Evolutionary conservation across 768 basidiomycete species (phyloP).

Genomic region (Boletus patriciae): DNA sequence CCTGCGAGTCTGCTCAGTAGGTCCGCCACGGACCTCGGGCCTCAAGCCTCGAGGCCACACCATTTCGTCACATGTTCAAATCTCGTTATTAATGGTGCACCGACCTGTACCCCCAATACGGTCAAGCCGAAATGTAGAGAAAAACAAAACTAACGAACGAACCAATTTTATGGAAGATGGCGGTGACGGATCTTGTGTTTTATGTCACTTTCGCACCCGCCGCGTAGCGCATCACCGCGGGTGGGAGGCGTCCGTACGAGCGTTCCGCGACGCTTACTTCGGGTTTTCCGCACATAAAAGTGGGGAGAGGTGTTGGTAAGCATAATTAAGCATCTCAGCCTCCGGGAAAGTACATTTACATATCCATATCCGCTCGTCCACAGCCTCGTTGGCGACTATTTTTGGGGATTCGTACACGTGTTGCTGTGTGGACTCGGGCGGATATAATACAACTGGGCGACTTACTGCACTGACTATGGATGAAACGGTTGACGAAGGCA

Average conservation of each 20-base stretch:
- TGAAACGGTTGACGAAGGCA: slow-evolving; percentile 7
- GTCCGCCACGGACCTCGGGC: background rate
- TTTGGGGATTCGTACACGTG: slow-evolving; percentile 12
- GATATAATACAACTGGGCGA: background rate
- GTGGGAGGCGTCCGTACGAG: slow-evolving; percentile 6
- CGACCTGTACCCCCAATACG: background rate
- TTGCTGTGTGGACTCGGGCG: slow-evolving; percentile 1
- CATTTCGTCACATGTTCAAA: slow-evolving; percentile 15
- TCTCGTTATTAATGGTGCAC: slow-evolving; percentile 3
- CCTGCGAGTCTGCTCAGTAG: background rate
- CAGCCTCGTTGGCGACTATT: background rate
- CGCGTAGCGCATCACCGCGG: slow-evolving; percentile 16
- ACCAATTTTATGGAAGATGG: slow-evolving; percentile 9
- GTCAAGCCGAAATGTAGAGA: slow-evolving; percentile 1
- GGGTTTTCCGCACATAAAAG: slow-evolving; percentile 3
- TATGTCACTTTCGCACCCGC: slow-evolving; percentile 10
- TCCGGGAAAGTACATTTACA: slow-evolving; percentile 4
- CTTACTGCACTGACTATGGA: background rate
- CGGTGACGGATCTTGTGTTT: background rate
- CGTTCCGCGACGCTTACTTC: slow-evolving; percentile 27
- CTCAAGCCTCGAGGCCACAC: no score
- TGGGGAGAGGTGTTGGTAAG: background rate
- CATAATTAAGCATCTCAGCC: slow-evolving; percentile 3
- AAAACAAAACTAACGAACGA: background rate
- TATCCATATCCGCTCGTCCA: slow-evolving; percentile 1